A percentile compares a stretch with the other conserved stretches of the same genome.
These are phyloP conservation scores for Phytopythium montanum DNA, from an alignment of 352 stramenopile genomes.

Conservation along the genomic window DNA sequence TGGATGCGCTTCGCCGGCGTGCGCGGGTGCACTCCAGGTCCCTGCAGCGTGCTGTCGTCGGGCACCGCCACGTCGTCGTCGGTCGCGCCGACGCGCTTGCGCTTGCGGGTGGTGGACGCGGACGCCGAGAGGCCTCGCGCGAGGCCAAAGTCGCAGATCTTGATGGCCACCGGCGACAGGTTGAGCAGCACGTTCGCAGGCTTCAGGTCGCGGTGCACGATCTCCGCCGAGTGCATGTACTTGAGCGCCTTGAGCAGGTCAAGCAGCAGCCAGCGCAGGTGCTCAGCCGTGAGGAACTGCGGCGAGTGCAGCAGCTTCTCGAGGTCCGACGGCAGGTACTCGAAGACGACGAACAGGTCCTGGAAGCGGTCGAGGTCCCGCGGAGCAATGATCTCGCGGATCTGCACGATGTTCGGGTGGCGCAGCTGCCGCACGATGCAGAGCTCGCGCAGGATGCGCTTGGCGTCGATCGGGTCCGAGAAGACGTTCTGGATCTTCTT, in stretches of 20 bases:
- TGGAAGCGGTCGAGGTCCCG: constrained; percentile 70
- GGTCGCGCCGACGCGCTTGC: constrained; percentile 43
- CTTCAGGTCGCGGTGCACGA: constrained; percentile 88
- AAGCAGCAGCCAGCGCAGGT: constrained; percentile 80
- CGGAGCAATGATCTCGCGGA: constrained; percentile 83
- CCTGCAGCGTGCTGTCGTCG: constrained; percentile 60
- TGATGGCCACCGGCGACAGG: constrained; percentile 80
- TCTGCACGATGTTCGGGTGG: constrained; percentile 87
- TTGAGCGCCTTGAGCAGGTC: constrained; percentile 86
- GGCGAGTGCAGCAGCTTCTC: constrained; percentile 85
- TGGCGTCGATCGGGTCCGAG: constrained; percentile 83
- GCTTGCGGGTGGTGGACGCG: constrained; percentile 51
- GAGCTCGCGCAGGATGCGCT: constrained; percentile 81
- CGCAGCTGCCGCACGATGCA: constrained; percentile 82
- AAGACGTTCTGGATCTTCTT: constrained; percentile 91
- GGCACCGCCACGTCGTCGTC: constrained; percentile 38
- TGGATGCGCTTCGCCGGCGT: constrained; percentile 78
- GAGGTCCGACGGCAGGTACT: constrained; percentile 81
- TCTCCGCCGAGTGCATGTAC: constrained; percentile 89
- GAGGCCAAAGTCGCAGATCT: constrained; percentile 86
- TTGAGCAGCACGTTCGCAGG: constrained; percentile 87
- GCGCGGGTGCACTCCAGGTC: constrained; percentile 63
- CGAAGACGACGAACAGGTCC: constrained; percentile 84
- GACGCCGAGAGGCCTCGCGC: constrained; percentile 67
- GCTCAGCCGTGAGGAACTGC: constrained; percentile 81